Evolutionary conservation across 116 monocot species (phyloP), one percentile per base, ranked within the genome.

Genomic region (Dioscorea cayenensis): DNA sequence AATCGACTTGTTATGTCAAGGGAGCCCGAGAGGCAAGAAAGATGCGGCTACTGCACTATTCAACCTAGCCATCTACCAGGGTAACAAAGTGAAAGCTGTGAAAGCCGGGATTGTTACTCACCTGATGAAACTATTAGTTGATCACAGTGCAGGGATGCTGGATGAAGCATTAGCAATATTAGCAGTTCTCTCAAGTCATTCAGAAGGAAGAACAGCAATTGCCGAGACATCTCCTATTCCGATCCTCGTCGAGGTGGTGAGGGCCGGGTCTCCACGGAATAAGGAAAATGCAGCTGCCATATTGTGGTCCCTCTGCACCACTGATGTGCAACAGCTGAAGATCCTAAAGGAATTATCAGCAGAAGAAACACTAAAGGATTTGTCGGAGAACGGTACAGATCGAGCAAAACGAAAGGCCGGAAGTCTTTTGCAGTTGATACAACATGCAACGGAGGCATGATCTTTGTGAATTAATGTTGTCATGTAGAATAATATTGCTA

Each of bases 21-120:
- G 92, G 22, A 96, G 80, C 60, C 90, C 90, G 2, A 85, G 96
- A 67, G 92, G 96, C 17, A 92, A 92, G 80, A 96, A 89, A 69
- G 96, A 96, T 75, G 92, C 92, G 0, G 90, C 90, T 2, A 92
- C 92, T 11, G 96, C 90, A 6, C 73, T 92, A 19, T 96, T 81
- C 71, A 90, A 92, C 63, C 82, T 96, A 1, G 78, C 78, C 12
- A 82, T 96, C 13, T 82, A 77, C 72, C 87, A 81, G n/a, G 84
- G 77, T 2, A 96, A 96, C 80, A 96, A 92, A 69, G 72, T 83
- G 29, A 83, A 71, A 36, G 92, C 92, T 18, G 90, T 88, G 66
- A 82, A 72, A 66, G 90, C 87, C 22, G 96, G 92, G 14, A 80
- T 90, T 7, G 81, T 92, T 5, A 65, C 14, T 9, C 87, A 87